Percentiles rank a stretch among this genome's conserved stretches.
Conservation (phyloP, 352 stramenopile genomes). For the Globisporangium echinulatum region DNA sequence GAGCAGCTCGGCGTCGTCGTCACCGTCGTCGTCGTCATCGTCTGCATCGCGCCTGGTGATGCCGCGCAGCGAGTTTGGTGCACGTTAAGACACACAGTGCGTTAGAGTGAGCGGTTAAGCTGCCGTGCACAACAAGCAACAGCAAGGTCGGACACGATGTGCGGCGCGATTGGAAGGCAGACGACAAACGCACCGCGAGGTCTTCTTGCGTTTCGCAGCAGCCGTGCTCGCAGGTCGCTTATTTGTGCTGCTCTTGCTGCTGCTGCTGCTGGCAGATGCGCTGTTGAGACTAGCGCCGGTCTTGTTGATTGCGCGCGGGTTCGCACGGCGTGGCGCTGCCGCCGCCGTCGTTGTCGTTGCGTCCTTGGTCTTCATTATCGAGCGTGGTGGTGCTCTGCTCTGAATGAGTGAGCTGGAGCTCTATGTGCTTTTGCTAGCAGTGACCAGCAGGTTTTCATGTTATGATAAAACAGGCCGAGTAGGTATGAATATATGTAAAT, state of each 20-base stretch:
- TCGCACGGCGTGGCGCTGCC: slow-evolving; percentile 1
- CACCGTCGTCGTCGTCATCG: slow-evolving; percentile 14
- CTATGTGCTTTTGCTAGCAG: too few relatives aligned
- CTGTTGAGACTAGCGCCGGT: slow-evolving; percentile 7
- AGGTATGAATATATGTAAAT: too few relatives aligned
- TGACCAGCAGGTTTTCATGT: too few relatives aligned
- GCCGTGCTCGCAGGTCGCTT: neutral
- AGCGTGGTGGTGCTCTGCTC: neutral
- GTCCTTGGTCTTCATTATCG: slow-evolving; percentile 1
- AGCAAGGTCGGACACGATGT: neutral
- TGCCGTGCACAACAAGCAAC: neutral
- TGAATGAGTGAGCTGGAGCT: too few relatives aligned
- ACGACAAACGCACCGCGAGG: neutral
- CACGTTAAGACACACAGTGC: neutral
- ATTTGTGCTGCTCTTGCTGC: neutral
- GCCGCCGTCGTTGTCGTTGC: neutral
- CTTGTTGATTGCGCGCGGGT: slow-evolving; percentile 8
- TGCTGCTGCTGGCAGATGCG: neutral
- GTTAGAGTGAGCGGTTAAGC: neutral
- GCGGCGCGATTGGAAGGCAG: neutral
- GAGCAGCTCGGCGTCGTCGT: slow-evolving; percentile 29
- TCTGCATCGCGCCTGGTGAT: neutral
- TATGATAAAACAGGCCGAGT: too few relatives aligned
- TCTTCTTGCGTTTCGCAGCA: slow-evolving; percentile 8
- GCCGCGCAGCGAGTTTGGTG: neutral